A percentile compares a stretch with the other conserved stretches of the same genome.
These are phyloP conservation scores for Rutidosis leptorrhynchoides DNA, from an alignment of 129 eudicot genomes.

Conservation along the genomic window DNA sequence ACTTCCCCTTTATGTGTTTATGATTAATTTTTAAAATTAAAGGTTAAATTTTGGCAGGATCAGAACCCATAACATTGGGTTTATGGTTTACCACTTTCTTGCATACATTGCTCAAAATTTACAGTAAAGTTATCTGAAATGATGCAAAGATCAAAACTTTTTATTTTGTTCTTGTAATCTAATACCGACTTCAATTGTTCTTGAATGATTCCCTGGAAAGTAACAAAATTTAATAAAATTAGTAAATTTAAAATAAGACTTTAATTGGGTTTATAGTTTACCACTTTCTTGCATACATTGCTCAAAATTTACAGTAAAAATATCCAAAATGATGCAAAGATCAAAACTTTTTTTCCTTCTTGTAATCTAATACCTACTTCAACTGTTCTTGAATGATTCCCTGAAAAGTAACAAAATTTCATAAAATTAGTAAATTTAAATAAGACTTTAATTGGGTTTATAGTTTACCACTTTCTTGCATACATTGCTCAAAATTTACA, in stretches of 20 bases:
- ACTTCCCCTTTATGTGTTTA: too few relatives aligned
- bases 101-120: constrained; percentile 16
- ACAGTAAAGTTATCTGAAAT: constrained; percentile 8
- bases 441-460: neutral
- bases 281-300: neutral
- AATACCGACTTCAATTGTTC: neutral
- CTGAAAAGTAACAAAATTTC: too few relatives aligned
- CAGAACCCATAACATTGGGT: neutral
- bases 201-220: too few relatives aligned
- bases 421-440: too few relatives aligned
- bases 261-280: neutral
- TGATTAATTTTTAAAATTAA: too few relatives aligned
- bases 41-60: neutral
- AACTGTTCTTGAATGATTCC: too few relatives aligned
- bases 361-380: too few relatives aligned
- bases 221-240: too few relatives aligned
- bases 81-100: neutral
- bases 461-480: neutral
- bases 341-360: too few relatives aligned
- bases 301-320: constrained; percentile 9
- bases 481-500: constrained; percentile 12
- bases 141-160: neutral
- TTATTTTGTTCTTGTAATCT: neutral
- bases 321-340: too few relatives aligned
- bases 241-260: too few relatives aligned